phyloP scores from a whole-genome alignment of 148 eudicot species.

The Amaranthus palmeri region DNA sequence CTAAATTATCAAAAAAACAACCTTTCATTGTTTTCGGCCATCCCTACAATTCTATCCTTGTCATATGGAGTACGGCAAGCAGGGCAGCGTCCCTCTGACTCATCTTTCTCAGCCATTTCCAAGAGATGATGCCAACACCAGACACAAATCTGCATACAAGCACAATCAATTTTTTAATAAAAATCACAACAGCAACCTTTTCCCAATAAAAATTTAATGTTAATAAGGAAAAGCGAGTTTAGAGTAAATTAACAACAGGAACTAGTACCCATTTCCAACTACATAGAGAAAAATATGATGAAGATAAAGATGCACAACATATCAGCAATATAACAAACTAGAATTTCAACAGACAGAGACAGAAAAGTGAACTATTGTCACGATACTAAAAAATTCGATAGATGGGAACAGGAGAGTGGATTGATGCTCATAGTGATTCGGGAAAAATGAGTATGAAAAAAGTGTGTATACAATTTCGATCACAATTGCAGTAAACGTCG shows the following conservation, averaged over 20 bases:
- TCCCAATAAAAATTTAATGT: neutral
- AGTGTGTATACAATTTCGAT: no score
- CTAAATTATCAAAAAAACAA: conserved; percentile 12
- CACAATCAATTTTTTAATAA: neutral
- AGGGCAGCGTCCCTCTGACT: conserved; percentile 88
- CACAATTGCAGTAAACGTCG: no score
- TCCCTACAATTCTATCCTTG: conserved; percentile 89
- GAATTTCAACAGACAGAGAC: neutral
- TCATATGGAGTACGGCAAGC: conserved; percentile 92
- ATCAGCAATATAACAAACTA: neutral
- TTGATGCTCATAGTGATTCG: no score
- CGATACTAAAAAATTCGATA: no score
- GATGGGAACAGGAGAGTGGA: no score
- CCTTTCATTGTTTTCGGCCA: conserved; percentile 74
- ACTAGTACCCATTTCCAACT: neutral
- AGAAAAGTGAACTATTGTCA: no score
- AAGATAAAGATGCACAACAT: neutral
- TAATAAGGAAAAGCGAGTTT: neutral
- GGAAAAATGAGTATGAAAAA: no score
- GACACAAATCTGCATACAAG: conserved; percentile 72
- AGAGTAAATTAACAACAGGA: neutral
- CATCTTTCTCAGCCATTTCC: conserved; percentile 98
- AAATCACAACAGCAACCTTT: neutral
- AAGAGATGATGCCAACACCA: conserved; percentile 99
- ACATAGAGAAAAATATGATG: neutral